Evolutionary conservation across 2,329 filamentous ascomycete genomes (phyloP).

Genomic region (Xylaria digitata): DNA sequence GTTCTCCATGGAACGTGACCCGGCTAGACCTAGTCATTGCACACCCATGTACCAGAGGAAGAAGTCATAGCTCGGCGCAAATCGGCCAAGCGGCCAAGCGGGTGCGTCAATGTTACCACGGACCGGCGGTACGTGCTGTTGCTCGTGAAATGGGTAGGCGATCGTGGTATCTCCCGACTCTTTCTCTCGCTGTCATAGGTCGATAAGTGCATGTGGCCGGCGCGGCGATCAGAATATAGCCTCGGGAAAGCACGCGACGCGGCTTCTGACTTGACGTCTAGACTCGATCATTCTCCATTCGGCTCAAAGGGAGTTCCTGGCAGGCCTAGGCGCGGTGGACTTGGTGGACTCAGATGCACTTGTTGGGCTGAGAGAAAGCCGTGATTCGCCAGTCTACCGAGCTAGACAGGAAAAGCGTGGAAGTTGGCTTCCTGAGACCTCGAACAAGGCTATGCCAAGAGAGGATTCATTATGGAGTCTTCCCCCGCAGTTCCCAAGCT

Average conservation of each 20-base stretch:
- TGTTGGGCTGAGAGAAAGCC: conserved; percentile 46
- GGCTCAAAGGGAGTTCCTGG: conserved; percentile 53
- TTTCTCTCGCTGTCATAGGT: conserved; percentile 17
- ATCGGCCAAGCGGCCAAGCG: conserved; percentile 54
- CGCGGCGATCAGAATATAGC: conserved; percentile 6
- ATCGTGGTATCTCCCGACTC: conserved; percentile 21
- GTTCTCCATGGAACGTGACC: conserved; percentile 12
- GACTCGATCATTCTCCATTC: conserved; percentile 43
- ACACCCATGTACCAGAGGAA: conserved; percentile 3
- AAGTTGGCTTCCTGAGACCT: background rate
- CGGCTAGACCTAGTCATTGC: conserved; percentile 33
- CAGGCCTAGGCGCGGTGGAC: conserved; percentile 34
- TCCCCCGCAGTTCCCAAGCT: conserved; percentile 24
- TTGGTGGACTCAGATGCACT: conserved; percentile 21
- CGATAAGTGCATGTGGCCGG: conserved; percentile 10
- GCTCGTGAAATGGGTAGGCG: conserved; percentile 17
- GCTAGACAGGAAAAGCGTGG: conserved; percentile 35
- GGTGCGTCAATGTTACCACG: conserved; percentile 41
- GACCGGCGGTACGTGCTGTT: conserved; percentile 28
- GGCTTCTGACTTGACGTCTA: conserved; percentile 39
- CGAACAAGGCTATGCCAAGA: conserved; percentile 27
- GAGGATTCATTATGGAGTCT: background rate
- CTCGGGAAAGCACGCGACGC: conserved; percentile 36
- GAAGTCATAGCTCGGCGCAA: conserved; percentile 45
- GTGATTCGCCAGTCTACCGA: conserved; percentile 62